phyloP scores from a whole-genome alignment of 2,329 filamentous ascomycete species.

The Dothiorella sarmentorum region DNA sequence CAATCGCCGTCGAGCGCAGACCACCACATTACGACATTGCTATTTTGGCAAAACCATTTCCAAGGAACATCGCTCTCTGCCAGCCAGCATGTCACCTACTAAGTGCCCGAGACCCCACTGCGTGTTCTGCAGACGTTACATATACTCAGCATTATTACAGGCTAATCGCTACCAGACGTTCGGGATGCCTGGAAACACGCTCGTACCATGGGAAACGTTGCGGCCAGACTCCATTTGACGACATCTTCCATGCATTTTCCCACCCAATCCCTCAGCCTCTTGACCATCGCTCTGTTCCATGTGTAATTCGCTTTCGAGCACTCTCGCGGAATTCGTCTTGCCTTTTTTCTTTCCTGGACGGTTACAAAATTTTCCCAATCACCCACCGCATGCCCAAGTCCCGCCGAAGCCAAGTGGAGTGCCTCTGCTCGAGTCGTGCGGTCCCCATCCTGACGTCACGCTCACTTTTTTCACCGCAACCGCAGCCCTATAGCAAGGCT shows the following conservation, averaged over 20 bases:
- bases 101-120: not conserved
- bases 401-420: not conserved
- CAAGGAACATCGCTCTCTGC: not conserved
- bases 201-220: not conserved
- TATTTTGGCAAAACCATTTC: not conserved
- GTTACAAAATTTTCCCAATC: not conserved
- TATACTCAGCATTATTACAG: not conserved
- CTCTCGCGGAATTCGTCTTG: too few relatives aligned
- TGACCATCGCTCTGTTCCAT: not conserved
- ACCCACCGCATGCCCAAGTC: too few relatives aligned
- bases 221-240: not conserved
- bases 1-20: not conserved
- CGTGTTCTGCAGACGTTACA: not conserved
- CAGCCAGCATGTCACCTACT: not conserved
- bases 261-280: not conserved
- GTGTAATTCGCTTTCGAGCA: too few relatives aligned
- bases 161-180: not conserved
- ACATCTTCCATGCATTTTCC: not conserved
- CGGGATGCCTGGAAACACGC: not conserved
- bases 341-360: too few relatives aligned
- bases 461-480: not conserved
- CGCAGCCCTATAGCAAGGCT: slow-evolving; percentile 2
- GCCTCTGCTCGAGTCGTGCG: not conserved
- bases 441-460: slow-evolving; percentile 1
- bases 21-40: not conserved